These are phyloP conservation scores for Trametes elegans DNA, from an alignment of 768 basidiomycete genomes.

Conservation along the genomic window DNA sequence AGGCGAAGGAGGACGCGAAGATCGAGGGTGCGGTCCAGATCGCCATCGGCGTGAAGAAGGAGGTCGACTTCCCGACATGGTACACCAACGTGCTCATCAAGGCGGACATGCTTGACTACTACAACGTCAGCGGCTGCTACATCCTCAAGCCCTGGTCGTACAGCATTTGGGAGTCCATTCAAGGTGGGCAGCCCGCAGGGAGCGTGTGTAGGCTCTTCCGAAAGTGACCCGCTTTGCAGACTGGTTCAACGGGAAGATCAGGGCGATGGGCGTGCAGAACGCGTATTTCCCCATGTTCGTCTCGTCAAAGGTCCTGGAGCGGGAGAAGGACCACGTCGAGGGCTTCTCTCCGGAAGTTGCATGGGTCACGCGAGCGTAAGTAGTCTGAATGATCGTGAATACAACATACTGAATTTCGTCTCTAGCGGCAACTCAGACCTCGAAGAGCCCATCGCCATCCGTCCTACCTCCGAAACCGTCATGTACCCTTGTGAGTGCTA, in stretches of 20 bases:
- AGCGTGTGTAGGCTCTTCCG: too few species aligned
- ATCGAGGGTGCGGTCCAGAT: conserved; percentile 89
- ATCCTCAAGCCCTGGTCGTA: conserved; percentile 98
- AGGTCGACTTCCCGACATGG: conserved; percentile 92
- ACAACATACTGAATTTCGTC: background rate
- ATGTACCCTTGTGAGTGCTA: conserved; percentile 99
- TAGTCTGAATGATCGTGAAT: background rate
- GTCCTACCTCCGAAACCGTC: conserved; percentile 96
- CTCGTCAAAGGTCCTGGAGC: conserved; percentile 85
- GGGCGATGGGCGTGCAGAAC: conserved; percentile 93
- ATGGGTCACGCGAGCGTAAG: conserved; percentile 98
- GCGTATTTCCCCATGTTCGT: conserved; percentile 99
- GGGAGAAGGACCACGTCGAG: conserved; percentile 98
- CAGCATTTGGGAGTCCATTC: conserved; percentile 95
- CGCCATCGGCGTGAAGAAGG: conserved; percentile 94
- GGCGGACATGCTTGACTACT: conserved; percentile 99
- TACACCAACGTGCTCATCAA: conserved; percentile 95
- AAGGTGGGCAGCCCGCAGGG: conserved; percentile 49
- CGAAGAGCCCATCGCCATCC: conserved; percentile 96
- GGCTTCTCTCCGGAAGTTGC: conserved; percentile 99
- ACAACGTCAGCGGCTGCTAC: conserved; percentile 98
- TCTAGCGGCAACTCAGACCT: conserved; percentile 85
- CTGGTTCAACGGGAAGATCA: conserved; percentile 94
- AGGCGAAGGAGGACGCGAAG: conserved; percentile 73
- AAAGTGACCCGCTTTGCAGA: conserved; percentile 48